Evolutionary conservation across 2,329 filamentous ascomycete genomes (phyloP).

Genomic region (Chrysoporthe puriensis): DNA sequence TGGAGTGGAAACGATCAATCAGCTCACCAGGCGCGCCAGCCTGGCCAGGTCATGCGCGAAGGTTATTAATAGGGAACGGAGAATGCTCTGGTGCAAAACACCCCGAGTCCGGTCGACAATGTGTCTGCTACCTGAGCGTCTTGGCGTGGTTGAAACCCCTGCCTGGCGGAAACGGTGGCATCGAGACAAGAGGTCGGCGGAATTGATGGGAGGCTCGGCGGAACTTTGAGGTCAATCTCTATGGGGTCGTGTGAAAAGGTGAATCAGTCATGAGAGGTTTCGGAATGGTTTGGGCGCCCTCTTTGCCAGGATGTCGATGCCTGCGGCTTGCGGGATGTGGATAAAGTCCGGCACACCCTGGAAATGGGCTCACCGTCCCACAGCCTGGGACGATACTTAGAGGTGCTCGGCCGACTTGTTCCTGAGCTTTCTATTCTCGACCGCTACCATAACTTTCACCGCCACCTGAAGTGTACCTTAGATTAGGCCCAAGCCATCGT

Average conservation of each 20-base stretch:
- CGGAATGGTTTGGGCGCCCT: conserved; percentile 17
- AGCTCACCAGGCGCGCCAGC: not conserved
- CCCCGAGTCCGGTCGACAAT: not conserved
- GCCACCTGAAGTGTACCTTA: not conserved
- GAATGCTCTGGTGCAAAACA: not conserved
- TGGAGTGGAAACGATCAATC: not conserved
- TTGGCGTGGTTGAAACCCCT: too few species aligned
- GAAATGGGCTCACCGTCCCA: not conserved
- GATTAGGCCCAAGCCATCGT: not conserved
- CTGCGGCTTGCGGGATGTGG: conserved; percentile 13
- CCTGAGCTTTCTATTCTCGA: not conserved
- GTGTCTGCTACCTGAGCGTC: not conserved
- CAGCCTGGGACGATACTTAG: not conserved
- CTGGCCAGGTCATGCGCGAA: not conserved
- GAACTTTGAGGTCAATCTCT: not conserved
- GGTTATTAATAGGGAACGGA: not conserved
- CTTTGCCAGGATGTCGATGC: not conserved
- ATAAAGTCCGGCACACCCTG: conserved; percentile 10
- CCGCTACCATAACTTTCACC: not conserved
- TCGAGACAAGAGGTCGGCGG: not conserved
- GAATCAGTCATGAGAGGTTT: conserved; percentile 21
- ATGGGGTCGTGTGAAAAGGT: not conserved
- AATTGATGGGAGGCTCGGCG: too few species aligned
- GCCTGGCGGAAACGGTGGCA: not conserved
- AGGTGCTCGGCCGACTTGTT: not conserved